phyloP scores from a whole-genome alignment of 129 eudicot genomes.

The Heracleum sosnowskyi region DNA sequence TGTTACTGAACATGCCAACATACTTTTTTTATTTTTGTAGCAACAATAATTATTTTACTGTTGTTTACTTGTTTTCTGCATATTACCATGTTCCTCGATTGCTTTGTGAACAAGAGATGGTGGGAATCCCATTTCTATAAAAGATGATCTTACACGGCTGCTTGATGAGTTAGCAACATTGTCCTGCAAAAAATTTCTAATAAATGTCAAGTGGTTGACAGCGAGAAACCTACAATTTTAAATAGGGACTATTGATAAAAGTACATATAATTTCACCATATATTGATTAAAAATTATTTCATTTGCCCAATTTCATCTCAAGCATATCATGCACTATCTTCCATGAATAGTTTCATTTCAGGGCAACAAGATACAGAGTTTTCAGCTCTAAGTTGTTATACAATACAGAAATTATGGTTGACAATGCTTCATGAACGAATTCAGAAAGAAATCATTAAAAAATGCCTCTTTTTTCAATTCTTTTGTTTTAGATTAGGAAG shows the following conservation, averaged over 20 bases:
- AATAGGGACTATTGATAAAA: neutral
- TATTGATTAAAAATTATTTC: neutral
- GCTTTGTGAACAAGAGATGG: slow-evolving; percentile 75
- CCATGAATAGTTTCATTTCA: neutral
- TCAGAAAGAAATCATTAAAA: neutral
- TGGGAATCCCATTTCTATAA: slow-evolving; percentile 83
- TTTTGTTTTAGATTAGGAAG: too few species aligned
- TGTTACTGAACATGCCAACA: neutral
- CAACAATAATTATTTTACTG: neutral
- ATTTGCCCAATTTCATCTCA: neutral
- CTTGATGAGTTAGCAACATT: slow-evolving; percentile 82
- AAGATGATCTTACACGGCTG: slow-evolving; percentile 62
- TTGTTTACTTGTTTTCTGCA: slow-evolving; percentile 5
- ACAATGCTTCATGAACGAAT: neutral
- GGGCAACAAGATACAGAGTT: neutral
- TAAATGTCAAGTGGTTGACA: neutral
- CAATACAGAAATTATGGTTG: neutral
- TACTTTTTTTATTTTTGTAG: neutral
- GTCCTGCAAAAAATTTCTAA: slow-evolving; percentile 32
- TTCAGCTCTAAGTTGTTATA: neutral
- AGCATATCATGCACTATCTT: slow-evolving; percentile 3
- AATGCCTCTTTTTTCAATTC: neutral
- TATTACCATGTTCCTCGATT: slow-evolving; percentile 63
- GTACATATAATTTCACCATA: neutral
- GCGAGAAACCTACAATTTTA: neutral